Percentiles rank a stretch among this genome's conserved stretches.
phyloP scores from a whole-genome alignment of 1,284 basidiomycete species.

The Microbotryum violaceum region DNA sequence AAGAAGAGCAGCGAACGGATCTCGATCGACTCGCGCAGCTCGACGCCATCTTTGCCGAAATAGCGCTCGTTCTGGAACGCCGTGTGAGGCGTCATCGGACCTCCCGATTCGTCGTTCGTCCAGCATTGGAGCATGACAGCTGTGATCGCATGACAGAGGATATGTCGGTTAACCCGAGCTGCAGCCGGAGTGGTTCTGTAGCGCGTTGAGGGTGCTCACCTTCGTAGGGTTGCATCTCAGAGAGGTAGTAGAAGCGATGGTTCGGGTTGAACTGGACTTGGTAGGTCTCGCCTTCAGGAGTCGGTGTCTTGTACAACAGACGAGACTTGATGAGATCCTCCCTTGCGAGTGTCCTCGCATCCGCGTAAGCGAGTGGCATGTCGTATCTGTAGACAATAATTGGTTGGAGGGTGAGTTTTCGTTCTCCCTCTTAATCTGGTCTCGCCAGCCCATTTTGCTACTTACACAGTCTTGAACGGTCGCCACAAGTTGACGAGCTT shows the following conservation, averaged over 20 bases:
- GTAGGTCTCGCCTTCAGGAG: conserved; percentile 54
- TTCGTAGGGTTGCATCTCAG: conserved; percentile 57
- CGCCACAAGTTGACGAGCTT: conserved; percentile 59
- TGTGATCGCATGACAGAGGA: neutral
- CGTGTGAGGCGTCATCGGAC: conserved; percentile 22
- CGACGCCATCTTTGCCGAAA: conserved; percentile 12
- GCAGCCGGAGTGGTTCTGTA: too few species aligned
- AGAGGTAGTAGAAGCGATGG: conserved; percentile 59
- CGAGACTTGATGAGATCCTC: conserved; percentile 50
- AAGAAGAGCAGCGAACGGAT: conserved; percentile 25
- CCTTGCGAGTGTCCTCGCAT: conserved; percentile 50
- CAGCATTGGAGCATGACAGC: conserved; percentile 28
- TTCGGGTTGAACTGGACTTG: conserved; percentile 50
- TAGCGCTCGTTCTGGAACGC: conserved; percentile 19
- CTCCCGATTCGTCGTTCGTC: conserved; percentile 14
- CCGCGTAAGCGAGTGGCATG: conserved; percentile 57
- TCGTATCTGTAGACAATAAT: conserved; percentile 44
- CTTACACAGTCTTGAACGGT: conserved; percentile 44
- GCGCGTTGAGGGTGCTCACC: conserved; percentile 2
- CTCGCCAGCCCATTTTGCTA: too few species aligned
- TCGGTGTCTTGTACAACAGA: conserved; percentile 47
- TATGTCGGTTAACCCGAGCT: too few species aligned
- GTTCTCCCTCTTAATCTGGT: too few species aligned
- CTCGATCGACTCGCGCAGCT: conserved; percentile 26
- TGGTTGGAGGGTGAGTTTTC: conserved; percentile 37